Conservation (phyloP, 129 eudicot genomes). For the Apium graveolens region DNA sequence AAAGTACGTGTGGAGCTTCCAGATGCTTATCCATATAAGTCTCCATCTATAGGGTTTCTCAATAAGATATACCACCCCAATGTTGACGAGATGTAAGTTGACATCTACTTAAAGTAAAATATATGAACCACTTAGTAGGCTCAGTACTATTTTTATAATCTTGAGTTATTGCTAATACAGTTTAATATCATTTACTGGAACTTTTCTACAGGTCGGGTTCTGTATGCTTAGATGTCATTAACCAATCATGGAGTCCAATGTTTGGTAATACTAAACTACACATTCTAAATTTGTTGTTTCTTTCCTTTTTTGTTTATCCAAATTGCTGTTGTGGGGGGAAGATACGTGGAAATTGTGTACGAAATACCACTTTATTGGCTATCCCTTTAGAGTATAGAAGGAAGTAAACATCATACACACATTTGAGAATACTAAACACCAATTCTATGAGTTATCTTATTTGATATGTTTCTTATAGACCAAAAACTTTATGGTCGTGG, state of each 20-base stretch:
- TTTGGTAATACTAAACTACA: slow-evolving; percentile 43
- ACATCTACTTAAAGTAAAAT: neutral
- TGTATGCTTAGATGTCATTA: slow-evolving; percentile 88
- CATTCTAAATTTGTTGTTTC: neutral
- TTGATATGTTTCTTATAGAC: neutral
- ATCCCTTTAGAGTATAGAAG: neutral
- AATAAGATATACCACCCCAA: slow-evolving; percentile 87
- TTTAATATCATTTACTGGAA: slow-evolving; percentile 11
- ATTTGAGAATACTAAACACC: neutral
- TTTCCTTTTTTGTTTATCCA: neutral
- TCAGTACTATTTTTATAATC: neutral
- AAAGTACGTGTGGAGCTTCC: slow-evolving; percentile 78
- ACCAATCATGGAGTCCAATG: slow-evolving; percentile 96
- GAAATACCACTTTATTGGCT: too few species aligned
- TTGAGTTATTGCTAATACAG: neutral
- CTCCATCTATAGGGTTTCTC: slow-evolving; percentile 67
- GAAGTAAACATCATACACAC: neutral
- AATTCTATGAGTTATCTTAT: neutral
- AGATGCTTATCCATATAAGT: slow-evolving; percentile 82
- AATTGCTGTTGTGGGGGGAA: neutral
- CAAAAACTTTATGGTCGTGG: neutral
- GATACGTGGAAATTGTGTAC: too few species aligned
- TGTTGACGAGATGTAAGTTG: slow-evolving; percentile 73
- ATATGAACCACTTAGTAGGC: neutral
- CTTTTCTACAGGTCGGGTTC: slow-evolving; percentile 70